phyloP scores from a whole-genome alignment of 495 filamentous ascomycete species.

The Talaromyces proteolyticus region DNA sequence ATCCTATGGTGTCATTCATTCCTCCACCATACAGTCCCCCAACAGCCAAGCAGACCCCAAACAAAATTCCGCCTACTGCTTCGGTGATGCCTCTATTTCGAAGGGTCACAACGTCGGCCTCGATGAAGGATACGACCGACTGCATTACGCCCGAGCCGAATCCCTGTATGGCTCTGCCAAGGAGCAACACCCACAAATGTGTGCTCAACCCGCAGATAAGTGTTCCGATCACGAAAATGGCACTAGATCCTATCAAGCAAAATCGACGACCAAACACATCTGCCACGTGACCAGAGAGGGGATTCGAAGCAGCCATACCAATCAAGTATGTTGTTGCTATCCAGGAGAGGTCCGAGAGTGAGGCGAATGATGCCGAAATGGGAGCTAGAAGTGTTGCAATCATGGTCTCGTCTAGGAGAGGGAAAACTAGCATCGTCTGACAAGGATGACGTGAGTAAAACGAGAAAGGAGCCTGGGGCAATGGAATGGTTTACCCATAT shows the following conservation, averaged over 20 bases:
- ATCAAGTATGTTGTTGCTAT: neutral
- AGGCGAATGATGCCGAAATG: neutral
- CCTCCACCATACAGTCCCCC: neutral
- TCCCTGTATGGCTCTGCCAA: neutral
- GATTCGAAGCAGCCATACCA: neutral
- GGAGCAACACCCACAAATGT: neutral
- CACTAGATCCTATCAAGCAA: neutral
- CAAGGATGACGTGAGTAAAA: neutral
- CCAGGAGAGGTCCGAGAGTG: neutral
- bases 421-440: neutral
- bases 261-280: neutral
- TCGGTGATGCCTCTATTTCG: neutral
- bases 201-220: neutral
- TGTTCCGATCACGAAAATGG: neutral
- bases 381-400: neutral
- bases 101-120: neutral
- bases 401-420: neutral
- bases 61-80: neutral
- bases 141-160: neutral
- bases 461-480: neutral
- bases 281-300: neutral
- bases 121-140: neutral
- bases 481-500: neutral
- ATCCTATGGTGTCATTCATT: neutral
- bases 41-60: neutral